Conservation (phyloP, 345 rosid species). For the Heritiera littoralis region DNA sequence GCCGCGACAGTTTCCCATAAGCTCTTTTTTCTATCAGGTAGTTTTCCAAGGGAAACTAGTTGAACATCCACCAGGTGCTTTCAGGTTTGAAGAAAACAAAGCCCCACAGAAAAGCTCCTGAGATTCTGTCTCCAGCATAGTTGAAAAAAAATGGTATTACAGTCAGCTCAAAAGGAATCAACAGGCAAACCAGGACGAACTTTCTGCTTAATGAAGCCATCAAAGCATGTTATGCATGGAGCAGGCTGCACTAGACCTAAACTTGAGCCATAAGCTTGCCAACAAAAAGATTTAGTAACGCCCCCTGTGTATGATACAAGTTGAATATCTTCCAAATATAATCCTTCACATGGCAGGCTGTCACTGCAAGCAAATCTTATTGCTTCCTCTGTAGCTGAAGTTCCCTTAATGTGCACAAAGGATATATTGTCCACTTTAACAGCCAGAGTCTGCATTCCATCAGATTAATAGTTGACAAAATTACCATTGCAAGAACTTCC, state of each 20-base stretch:
- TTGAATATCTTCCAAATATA: conserved; percentile 64
- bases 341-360: conserved; percentile 53
- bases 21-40: neutral
- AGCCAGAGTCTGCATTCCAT: conserved; percentile 64
- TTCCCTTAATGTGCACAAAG: conserved; percentile 59
- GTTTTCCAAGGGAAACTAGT: neutral
- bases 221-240: conserved; percentile 50
- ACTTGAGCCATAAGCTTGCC: conserved; percentile 78
- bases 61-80: neutral
- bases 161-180: conserved; percentile 35
- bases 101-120: neutral
- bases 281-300: conserved; percentile 56
- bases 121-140: neutral
- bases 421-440: conserved; percentile 66
- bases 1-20: neutral
- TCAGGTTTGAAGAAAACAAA: neutral
- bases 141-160: neutral
- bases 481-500: neutral
- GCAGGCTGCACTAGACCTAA: conserved; percentile 56
- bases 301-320: conserved; percentile 45
- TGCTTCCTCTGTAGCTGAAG: conserved; percentile 76
- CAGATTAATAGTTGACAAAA: conserved; percentile 5
- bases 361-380: conserved; percentile 77
- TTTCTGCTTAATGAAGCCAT: conserved; percentile 48
- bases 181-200: conserved; percentile 27